phyloP scores from a whole-genome alignment of 352 stramenopile species.

The Globisporangium irregulare region DNA sequence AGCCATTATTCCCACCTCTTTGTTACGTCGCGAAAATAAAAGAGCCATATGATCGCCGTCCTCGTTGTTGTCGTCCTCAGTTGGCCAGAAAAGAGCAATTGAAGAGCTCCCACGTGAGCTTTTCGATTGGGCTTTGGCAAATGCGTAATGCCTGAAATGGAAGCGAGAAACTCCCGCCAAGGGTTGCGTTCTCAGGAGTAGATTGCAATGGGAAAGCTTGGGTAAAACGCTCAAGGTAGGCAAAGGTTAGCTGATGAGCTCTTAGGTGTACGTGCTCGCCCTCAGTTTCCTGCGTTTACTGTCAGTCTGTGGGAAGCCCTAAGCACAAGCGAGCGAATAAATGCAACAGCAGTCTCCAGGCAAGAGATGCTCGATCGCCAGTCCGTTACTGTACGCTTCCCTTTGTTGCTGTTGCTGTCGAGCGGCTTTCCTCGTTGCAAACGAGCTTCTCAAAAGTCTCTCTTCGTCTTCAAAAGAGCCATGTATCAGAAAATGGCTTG shows the following conservation, averaged over 20 bases:
- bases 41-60: not conserved
- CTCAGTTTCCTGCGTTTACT: not conserved
- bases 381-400: not conserved
- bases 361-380: not conserved
- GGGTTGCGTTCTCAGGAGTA: not conserved
- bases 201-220: not conserved
- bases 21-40: slow-evolving; percentile 1
- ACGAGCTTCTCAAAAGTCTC: not conserved
- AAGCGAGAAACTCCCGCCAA: not conserved
- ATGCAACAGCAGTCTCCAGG: not conserved
- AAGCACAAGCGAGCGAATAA: not conserved
- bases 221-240: not conserved
- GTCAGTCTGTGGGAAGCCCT: not conserved
- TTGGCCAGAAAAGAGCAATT: not conserved
- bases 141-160: not conserved
- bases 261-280: not conserved
- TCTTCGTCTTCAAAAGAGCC: not conserved
- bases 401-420: not conserved
- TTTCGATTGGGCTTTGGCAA: not conserved
- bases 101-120: not conserved
- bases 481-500: not conserved
- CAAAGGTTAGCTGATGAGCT: not conserved
- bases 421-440: not conserved
- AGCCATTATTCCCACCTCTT: not conserved
- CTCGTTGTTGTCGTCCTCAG: not conserved